Evolutionary conservation across 108 stramenopile species (phyloP).

Genomic region (Cyclotella kingstonii): DNA sequence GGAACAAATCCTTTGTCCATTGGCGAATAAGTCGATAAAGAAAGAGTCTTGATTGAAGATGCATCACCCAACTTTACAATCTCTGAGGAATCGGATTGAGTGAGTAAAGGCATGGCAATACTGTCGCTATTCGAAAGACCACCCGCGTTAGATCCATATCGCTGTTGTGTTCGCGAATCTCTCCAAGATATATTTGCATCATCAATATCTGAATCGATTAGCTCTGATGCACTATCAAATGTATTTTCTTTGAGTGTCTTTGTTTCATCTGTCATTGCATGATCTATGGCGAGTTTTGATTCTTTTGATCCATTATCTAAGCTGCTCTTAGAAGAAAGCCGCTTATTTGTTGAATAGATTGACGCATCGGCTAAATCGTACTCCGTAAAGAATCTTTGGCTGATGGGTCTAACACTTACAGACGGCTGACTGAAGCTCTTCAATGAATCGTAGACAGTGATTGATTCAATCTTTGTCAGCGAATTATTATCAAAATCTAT

Average conservation of each 20-base stretch:
- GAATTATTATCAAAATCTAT: conserved; percentile 29
- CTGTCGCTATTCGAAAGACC: too few relatives aligned
- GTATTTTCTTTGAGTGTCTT: too few relatives aligned
- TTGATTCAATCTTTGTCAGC: neutral
- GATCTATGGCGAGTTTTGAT: too few relatives aligned
- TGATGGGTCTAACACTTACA: conserved; percentile 11
- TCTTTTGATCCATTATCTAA: neutral
- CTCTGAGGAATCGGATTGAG: neutral
- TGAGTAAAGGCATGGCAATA: neutral
- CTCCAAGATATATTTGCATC: too few relatives aligned
- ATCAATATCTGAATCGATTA: too few relatives aligned
- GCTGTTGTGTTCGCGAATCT: too few relatives aligned
- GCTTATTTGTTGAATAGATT: neutral
- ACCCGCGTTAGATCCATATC: too few relatives aligned
- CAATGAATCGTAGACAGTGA: neutral
- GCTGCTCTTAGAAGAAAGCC: neutral
- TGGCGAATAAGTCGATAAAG: neutral
- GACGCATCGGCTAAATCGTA: neutral
- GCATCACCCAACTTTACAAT: neutral
- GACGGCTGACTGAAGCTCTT: neutral
- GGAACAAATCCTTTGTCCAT: neutral
- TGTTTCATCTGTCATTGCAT: too few relatives aligned
- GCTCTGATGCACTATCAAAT: too few relatives aligned
- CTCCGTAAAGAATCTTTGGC: neutral
- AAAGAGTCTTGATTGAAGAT: neutral